Percentiles rank a stretch among this genome's conserved stretches.
These are phyloP conservation scores for Aechmea fasciata DNA, from an alignment of 176 grass and related monocot genomes.

Conservation along the genomic window DNA sequence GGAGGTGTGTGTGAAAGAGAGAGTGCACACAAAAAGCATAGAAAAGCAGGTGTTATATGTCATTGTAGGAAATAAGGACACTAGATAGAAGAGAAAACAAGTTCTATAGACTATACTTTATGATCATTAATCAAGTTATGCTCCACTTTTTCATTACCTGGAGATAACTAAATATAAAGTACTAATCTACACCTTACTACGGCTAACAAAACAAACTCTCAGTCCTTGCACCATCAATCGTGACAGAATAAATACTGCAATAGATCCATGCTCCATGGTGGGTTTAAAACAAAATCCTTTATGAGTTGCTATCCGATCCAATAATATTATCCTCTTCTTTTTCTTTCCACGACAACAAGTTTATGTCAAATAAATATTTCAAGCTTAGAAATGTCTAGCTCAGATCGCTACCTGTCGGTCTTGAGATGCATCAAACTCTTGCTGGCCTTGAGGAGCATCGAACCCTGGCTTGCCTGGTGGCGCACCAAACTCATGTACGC, in stretches of 20 bases:
- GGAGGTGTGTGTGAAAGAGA: background rate
- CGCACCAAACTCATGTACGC: too few relatives aligned
- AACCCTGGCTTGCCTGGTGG: too few relatives aligned
- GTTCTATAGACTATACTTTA: background rate
- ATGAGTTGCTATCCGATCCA: background rate
- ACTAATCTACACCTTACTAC: background rate
- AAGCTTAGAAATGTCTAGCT: constrained; percentile 1
- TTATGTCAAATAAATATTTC: background rate
- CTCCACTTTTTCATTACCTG: background rate
- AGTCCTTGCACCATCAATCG: background rate
- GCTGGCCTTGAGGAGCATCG: too few relatives aligned
- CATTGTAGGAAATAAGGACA: background rate
- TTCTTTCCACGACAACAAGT: background rate
- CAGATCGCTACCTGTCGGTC: background rate
- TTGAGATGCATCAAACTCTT: constrained; percentile 2
- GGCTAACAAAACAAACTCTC: background rate
- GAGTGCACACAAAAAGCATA: background rate
- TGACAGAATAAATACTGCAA: background rate
- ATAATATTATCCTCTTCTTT: background rate
- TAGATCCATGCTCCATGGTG: background rate
- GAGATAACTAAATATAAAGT: background rate
- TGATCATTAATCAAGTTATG: background rate
- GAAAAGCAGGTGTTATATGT: background rate
- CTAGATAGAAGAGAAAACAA: background rate
- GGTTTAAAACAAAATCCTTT: background rate